phyloP scores from a whole-genome alignment of 1,284 basidiomycete genomes.

The Leccinum glutinopallens region DNA sequence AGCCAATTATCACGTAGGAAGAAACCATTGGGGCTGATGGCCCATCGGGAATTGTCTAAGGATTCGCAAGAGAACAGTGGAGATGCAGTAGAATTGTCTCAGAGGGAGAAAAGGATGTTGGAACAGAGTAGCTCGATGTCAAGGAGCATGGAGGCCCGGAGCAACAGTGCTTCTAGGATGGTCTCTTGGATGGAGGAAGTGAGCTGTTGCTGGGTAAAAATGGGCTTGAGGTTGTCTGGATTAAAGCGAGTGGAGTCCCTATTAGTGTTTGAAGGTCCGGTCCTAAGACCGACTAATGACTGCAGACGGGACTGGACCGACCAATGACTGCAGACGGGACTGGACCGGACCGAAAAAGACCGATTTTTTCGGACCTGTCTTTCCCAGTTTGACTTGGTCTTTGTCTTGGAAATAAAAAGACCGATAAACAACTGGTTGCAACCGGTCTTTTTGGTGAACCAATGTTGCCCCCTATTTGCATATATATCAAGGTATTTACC shows the following conservation, averaged over 20 bases:
- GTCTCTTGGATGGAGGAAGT: not conserved
- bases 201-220: conserved; percentile 1
- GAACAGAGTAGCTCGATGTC: not conserved
- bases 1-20: not conserved
- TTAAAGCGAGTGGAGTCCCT: conserved; percentile 17
- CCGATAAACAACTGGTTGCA: too few species aligned
- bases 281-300: too few species aligned
- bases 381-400: too few species aligned
- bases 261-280: too few species aligned
- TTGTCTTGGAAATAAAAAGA: too few species aligned
- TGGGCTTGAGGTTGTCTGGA: conserved; percentile 12
- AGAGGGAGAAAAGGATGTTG: conserved; percentile 9
- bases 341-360: too few species aligned
- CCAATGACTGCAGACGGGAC: too few species aligned
- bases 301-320: too few species aligned
- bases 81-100: not conserved
- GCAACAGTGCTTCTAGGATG: not conserved
- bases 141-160: not conserved
- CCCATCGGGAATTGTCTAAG: conserved; percentile 9
- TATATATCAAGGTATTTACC: too few species aligned
- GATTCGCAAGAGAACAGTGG: conserved; percentile 1
- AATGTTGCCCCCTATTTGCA: too few species aligned
- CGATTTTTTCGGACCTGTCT: too few species aligned
- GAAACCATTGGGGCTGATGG: not conserved
- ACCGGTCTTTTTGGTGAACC: too few species aligned